Evolutionary conservation across 1,284 basidiomycete genomes (phyloP).

Genomic region (Moesziomyces antarcticus): DNA sequence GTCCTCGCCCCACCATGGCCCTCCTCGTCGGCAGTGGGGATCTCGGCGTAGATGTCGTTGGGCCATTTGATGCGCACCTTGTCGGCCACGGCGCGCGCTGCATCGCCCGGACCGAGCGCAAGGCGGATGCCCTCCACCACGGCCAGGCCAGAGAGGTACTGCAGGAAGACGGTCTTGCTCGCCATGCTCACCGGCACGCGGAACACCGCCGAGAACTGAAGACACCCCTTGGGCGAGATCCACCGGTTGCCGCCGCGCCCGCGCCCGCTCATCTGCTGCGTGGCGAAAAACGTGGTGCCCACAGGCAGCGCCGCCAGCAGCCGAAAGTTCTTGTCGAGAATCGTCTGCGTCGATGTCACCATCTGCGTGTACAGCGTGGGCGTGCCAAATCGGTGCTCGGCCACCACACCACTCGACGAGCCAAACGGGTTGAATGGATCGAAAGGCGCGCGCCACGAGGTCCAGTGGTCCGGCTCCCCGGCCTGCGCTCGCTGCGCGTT

Average conservation of each 20-base stretch:
- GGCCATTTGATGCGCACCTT: conserved; percentile 88
- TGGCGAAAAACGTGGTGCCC: conserved; percentile 83
- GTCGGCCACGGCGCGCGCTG: conserved; percentile 72
- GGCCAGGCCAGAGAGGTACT: conserved; percentile 90
- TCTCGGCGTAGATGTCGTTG: conserved; percentile 88
- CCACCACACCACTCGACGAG: background rate
- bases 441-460: conserved; percentile 25
- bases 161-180: conserved; percentile 87
- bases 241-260: conserved; percentile 90
- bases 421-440: conserved; percentile 39
- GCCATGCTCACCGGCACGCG: conserved; percentile 75
- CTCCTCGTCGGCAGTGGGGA: conserved; percentile 69
- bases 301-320: conserved; percentile 78
- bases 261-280: conserved; percentile 86
- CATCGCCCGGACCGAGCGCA: conserved; percentile 70
- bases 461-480: conserved; percentile 31
- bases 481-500: conserved; percentile 16
- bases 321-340: conserved; percentile 87
- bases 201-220: conserved; percentile 85
- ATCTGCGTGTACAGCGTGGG: conserved; percentile 85
- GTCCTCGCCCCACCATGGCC: conserved; percentile 66
- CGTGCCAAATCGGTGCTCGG: conserved; percentile 73
- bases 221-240: conserved; percentile 90
- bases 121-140: conserved; percentile 82
- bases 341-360: conserved; percentile 92